Evolutionary conservation across 139 green algal species (phyloP).

Genomic region (Chlamydomonas asymmetrica): DNA sequence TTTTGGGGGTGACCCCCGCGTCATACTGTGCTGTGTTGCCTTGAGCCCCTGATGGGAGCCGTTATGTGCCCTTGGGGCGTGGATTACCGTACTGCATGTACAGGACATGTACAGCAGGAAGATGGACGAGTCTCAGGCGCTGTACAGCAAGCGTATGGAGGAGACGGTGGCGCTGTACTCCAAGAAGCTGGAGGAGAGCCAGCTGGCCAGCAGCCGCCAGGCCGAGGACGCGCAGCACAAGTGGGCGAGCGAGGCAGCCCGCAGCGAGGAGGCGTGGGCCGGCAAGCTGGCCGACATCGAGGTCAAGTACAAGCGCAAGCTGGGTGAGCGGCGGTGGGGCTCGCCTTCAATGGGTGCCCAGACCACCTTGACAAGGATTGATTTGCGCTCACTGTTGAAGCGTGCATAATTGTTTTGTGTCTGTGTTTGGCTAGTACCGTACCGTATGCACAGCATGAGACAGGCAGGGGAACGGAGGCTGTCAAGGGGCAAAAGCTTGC

Average conservation of each 20-base stretch:
- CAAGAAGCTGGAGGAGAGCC: conserved; percentile 12
- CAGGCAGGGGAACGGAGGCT: too few species aligned
- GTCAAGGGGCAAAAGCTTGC: too few species aligned
- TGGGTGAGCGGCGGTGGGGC: conserved; percentile 8
- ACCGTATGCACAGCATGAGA: too few species aligned
- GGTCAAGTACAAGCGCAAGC: conserved; percentile 21
- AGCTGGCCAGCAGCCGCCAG: conserved; percentile 2
- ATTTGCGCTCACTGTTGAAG: too few species aligned
- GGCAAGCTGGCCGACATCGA: conserved; percentile 8
- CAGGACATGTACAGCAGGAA: conserved; percentile 4
- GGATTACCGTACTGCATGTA: not conserved
- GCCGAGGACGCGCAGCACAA: conserved; percentile 13
- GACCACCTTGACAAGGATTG: too few species aligned
- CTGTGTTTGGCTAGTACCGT: too few species aligned
- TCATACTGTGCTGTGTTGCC: too few species aligned
- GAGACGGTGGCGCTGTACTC: not conserved
- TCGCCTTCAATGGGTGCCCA: too few species aligned
- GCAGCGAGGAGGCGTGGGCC: conserved; percentile 19
- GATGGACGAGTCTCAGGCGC: conserved; percentile 22
- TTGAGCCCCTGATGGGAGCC: too few species aligned
- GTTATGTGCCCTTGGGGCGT: too few species aligned
- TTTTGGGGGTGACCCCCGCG: too few species aligned
- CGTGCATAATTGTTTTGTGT: too few species aligned
- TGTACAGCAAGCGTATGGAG: not conserved
- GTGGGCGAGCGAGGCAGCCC: conserved; percentile 25